Conservation (phyloP, 164 flowering plant genomes). For the Vitis rupestris region DNA sequence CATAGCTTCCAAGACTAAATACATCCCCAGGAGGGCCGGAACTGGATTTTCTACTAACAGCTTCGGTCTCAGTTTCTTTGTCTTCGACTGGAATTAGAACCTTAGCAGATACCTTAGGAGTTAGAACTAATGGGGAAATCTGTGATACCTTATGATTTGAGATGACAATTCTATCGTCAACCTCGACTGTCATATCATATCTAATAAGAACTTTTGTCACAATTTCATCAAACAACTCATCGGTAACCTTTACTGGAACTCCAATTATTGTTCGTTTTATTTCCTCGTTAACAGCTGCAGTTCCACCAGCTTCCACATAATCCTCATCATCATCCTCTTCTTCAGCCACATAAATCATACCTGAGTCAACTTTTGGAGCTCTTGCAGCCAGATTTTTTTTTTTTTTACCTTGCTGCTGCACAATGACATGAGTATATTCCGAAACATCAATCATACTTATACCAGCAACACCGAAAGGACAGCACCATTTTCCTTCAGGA, state of each 20-base stretch:
- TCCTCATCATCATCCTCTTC: no score
- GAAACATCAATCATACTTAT: slow-evolving; percentile 28
- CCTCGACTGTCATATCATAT: slow-evolving; percentile 54
- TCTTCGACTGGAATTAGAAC: no score
- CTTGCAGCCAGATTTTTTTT: no score
- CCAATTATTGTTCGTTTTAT: slow-evolving; percentile 89
- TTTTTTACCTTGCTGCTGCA: slow-evolving; percentile 30
- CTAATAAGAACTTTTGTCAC: slow-evolving; percentile 83
- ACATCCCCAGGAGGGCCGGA: slow-evolving; percentile 62
- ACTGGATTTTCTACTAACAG: slow-evolving; percentile 43
- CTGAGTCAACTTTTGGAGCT: no score
- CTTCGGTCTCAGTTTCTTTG: no score
- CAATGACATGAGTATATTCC: slow-evolving; percentile 14
- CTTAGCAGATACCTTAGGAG: slow-evolving; percentile 51
- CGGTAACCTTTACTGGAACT: slow-evolving; percentile 96
- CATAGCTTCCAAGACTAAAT: slow-evolving; percentile 85
- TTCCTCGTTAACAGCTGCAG: slow-evolving; percentile 88
- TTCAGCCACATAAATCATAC: no score
- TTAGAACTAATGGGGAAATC: slow-evolving; percentile 33
- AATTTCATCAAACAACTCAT: slow-evolving; percentile 94
- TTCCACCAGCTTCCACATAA: slow-evolving; percentile 71
- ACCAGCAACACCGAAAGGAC: slow-evolving; percentile 80
- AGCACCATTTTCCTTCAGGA: slow-evolving; percentile 98
- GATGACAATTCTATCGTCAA: slow-evolving; percentile 10
- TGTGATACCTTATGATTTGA: slow-evolving; percentile 29